A percentile compares a stretch with the other conserved stretches of the same genome.
phyloP scores from a whole-genome alignment of 2,329 filamentous ascomycete species.

The Talaromyces sp. region DNA sequence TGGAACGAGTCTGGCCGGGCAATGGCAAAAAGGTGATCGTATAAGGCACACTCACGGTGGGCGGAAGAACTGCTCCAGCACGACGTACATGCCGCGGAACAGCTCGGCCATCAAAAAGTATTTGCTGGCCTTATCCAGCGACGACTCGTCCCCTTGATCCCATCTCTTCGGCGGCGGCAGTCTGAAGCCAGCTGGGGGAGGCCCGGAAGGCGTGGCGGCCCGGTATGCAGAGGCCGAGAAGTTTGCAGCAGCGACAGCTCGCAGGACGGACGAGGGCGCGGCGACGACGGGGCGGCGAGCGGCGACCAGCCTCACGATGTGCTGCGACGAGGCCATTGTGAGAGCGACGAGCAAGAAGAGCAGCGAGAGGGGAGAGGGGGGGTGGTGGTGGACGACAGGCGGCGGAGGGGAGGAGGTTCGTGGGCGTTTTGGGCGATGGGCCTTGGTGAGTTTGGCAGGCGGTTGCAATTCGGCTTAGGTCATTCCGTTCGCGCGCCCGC shows the following conservation, averaged over 20 bases:
- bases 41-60: slow-evolving; percentile 69
- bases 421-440: neutral
- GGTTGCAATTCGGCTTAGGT: slow-evolving; percentile 31
- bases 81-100: slow-evolving; percentile 95
- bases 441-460: slow-evolving; percentile 7
- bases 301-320: slow-evolving; percentile 41
- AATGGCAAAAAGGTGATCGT: neutral
- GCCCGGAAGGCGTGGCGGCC: slow-evolving; percentile 64
- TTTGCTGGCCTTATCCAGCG: slow-evolving; percentile 78
- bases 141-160: slow-evolving; percentile 72
- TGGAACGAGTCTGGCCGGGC: neutral
- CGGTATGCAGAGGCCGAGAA: slow-evolving; percentile 61
- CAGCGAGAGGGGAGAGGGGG: slow-evolving; percentile 8
- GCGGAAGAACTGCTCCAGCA: slow-evolving; percentile 96
- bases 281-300: slow-evolving; percentile 31
- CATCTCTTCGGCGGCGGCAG: slow-evolving; percentile 68
- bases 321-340: slow-evolving; percentile 41
- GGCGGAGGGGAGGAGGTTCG: neutral
- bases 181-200: slow-evolving; percentile 76
- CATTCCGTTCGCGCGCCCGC: slow-evolving; percentile 31
- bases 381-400: neutral
- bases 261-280: slow-evolving; percentile 26
- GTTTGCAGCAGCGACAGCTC: slow-evolving; percentile 47
- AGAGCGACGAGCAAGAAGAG: slow-evolving; percentile 12
- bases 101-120: slow-evolving; percentile 97